These are phyloP conservation scores for Trichoderma gamsii DNA, from an alignment of 495 filamentous ascomycete genomes.

Conservation along the genomic window DNA sequence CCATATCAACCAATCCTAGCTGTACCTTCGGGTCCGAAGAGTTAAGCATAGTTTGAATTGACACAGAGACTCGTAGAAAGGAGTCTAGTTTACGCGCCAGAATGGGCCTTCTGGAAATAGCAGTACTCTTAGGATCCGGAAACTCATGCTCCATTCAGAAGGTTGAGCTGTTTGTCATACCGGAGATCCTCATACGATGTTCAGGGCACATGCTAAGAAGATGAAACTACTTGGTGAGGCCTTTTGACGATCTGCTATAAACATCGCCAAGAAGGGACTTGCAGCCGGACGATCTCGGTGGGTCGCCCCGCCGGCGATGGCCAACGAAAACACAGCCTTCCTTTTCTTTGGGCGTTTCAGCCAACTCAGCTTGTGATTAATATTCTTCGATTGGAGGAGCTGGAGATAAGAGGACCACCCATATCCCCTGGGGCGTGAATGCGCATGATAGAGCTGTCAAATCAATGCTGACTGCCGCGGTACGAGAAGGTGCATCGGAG, in stretches of 20 bases:
- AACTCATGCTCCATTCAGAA: neutral
- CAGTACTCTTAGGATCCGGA: neutral
- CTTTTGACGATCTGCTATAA: constrained; percentile 10
- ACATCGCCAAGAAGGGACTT: neutral
- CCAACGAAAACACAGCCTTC: neutral
- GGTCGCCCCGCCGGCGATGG: neutral
- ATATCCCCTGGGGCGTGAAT: neutral
- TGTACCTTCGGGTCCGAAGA: neutral
- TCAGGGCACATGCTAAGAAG: neutral
- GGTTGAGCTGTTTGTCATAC: neutral
- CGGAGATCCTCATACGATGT: neutral
- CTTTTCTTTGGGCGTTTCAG: neutral
- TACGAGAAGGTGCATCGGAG: neutral
- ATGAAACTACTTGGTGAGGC: constrained; percentile 2
- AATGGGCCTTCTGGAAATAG: neutral
- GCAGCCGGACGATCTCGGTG: constrained; percentile 1
- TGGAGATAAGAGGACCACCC: neutral
- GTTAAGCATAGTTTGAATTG: neutral
- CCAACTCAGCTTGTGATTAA: neutral
- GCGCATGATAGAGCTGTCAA: neutral
- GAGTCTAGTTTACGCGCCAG: neutral
- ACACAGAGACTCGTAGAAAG: neutral
- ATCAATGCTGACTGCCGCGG: neutral
- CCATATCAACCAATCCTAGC: neutral
- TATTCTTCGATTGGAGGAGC: neutral